Evolutionary conservation across 2,329 filamentous ascomycete genomes (phyloP), one percentile per base, ranked within the genome.

Genomic region (Mycosphaerelloides madeirae): DNA sequence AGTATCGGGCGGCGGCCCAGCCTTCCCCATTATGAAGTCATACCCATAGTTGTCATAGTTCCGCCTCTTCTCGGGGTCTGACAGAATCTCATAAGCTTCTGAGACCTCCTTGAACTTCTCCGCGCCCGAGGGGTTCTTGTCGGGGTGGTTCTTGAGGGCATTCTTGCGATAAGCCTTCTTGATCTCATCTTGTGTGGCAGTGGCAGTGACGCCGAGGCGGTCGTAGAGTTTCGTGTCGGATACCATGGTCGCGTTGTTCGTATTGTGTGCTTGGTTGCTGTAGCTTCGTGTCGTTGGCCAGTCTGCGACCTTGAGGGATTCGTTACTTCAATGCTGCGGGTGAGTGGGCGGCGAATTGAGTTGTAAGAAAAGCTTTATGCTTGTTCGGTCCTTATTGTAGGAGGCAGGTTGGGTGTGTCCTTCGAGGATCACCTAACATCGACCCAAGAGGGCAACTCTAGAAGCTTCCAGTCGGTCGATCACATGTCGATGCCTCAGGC

Each of bases 41-140:
- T 97, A 83, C 51, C 93, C 93, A 68, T 84, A 96, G 64, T 91
- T 84, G 66, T 98, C 93, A 66, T 98, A 98, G 32, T 84, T 83
- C 68, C 95, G 93, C 61, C 93, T 85, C 72, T 97, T 98, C 65
- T 97, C 90, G 48, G 91, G 90, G 61, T 98, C 93, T 50, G 88
- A 95, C 3, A 98, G 82, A 58, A 98, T 95, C 71, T 98, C 93
- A 73, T 96, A 98, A 45, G 93, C 93, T 72, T 97, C 90, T 1
- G 89, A 95, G 54, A 89, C 86, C 67, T 97, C 93, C 72, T 98
- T 98, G 77, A 98, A 98, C 70, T 91, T 96, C 66, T 97, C 93
- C 49, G 81, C 76, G 7, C 91, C 87, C 41, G 81, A 72, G 22
- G 89, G 82, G 77, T 97, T 98, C 77, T 97, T 98, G 75, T 98